Evolutionary conservation across 1,284 basidiomycete species (phyloP), one percentile per base, ranked within the genome.

Genomic region (Malassezia pachydermatis): DNA sequence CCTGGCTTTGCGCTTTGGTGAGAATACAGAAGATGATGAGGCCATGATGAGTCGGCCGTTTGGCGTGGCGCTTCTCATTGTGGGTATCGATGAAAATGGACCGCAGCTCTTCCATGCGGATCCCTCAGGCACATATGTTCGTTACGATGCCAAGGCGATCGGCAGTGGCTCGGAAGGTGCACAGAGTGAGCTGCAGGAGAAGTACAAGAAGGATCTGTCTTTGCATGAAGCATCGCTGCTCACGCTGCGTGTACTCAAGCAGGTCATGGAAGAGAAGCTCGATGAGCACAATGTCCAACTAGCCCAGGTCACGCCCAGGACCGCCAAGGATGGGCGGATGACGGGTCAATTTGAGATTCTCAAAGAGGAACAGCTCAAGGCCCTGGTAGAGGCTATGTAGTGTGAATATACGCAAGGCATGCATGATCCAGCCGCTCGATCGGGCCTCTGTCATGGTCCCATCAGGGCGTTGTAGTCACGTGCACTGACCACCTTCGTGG

Each of bases 221-320:
- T 76, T 98, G 23, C 76, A 79, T 57, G 89, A 96, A 72, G 94
- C 90, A 1, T 85, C 90, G 62, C 77, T 81, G 27, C 76, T 98
- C 51, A 84, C 87, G 10, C 76, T 98, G 54, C 83, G 83, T 57
- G 87, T 95, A 35, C 76, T 98, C 58, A 96, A 96, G 76, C 90
- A 98, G 76, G 94, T 99, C 40, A 99, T 98, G 94, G 94, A 99
- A 74, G 94, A 98, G 77, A 92, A 92, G 74, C 79, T 98, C 33
- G 88, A 95, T 74, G 86, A 94, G 69, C 86, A 94, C 76, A 98
- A 98, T 65, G 89, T 99, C 19, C 92, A 98, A 74, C 78, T 99
- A 19, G 90, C 92, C 37, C 80, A 78, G 11, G 68, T 71, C 35
- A 63, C 61, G 16, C 65, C 65, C 20, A 51, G 62, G 23, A 59